Evolutionary conservation across 495 filamentous ascomycete genomes (phyloP).

Genomic region (Amniculicola lignicola): DNA sequence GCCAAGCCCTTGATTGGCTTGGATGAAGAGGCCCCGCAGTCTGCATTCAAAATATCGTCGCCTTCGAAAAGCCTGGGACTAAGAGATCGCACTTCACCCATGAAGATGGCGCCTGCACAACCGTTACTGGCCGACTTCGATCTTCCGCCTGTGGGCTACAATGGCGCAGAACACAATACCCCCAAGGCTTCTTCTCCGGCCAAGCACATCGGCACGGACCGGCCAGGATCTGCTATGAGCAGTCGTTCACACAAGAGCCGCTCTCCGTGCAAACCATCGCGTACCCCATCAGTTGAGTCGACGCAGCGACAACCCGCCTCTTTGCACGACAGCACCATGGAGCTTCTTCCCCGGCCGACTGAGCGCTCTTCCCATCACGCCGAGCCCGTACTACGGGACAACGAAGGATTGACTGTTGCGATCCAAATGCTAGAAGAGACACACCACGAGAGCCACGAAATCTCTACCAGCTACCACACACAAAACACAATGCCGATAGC

Average conservation of each 20-base stretch:
- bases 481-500: conserved; percentile 36
- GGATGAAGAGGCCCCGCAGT: conserved; percentile 21
- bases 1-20: conserved; percentile 4
- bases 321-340: background rate
- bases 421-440: conserved; percentile 35
- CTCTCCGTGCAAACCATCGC: conserved; percentile 26
- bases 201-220: conserved; percentile 10
- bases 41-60: conserved; percentile 26
- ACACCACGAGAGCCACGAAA: conserved; percentile 29
- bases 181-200: conserved; percentile 30
- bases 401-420: conserved; percentile 39
- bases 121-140: conserved; percentile 18
- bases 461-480: conserved; percentile 38
- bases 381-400: conserved; percentile 37
- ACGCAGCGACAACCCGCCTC: background rate
- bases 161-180: background rate
- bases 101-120: conserved; percentile 18
- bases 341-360: background rate
- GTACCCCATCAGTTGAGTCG: conserved; percentile 19
- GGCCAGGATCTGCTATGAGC: conserved; percentile 19
- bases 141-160: background rate
- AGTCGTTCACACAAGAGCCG: conserved; percentile 8
- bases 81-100: conserved; percentile 15
- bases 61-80: conserved; percentile 20
- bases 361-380: conserved; percentile 7